phyloP scores from a whole-genome alignment of 2,329 filamentous ascomycete species.

The Xylaria sp. region DNA sequence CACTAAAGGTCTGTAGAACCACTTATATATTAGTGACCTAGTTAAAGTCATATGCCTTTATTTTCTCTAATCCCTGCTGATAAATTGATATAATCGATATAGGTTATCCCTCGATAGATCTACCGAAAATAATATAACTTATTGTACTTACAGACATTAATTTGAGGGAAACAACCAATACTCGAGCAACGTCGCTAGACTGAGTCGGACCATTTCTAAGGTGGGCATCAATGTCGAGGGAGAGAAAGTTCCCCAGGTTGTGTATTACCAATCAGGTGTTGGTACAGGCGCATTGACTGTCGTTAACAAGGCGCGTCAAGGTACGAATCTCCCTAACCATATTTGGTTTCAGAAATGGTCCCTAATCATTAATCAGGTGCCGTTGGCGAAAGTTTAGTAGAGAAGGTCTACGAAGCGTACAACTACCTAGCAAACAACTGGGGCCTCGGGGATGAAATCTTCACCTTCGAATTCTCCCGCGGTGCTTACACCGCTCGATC shows the following conservation, averaged over 20 bases:
- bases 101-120: no score
- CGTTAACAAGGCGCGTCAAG: constrained; percentile 8
- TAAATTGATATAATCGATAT: no score
- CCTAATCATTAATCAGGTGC: background rate
- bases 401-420: constrained; percentile 17
- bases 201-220: constrained; percentile 5
- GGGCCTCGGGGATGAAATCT: constrained; percentile 15
- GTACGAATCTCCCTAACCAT: background rate
- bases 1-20: no score
- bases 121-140: no score
- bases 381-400: constrained; percentile 5
- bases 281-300: constrained; percentile 8
- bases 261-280: constrained; percentile 13
- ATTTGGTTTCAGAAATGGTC: background rate
- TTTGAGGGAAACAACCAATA: constrained; percentile 1
- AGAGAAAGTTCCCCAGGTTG: constrained; percentile 7
- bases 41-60: no score
- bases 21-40: no score
- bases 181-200: constrained; percentile 7
- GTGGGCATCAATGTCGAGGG: constrained; percentile 1
- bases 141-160: no score
- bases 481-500: constrained; percentile 21
- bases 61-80: no score
- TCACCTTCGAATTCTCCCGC: constrained; percentile 18
- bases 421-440: constrained; percentile 14